Evolutionary conservation across 305 asterid genomes (phyloP), one percentile per base, ranked within the genome.

Genomic region (Fraxinus sp.): DNA sequence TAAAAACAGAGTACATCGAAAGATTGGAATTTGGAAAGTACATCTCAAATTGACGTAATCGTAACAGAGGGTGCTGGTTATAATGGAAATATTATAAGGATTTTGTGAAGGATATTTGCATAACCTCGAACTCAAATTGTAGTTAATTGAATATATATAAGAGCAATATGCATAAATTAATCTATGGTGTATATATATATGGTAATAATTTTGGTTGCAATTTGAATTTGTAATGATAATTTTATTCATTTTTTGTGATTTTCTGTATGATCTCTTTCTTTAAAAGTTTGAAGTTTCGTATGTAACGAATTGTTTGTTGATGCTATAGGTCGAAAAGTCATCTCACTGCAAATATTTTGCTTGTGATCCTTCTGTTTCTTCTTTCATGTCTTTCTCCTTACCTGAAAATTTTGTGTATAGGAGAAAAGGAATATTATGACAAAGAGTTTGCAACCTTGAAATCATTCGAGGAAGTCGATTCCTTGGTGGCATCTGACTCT

Each of bases 401-500:
- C 18, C 11, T 62, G 33, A 28, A 72, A 57, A 14, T n/a, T 37
- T 68, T 14, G 11, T 80, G n/a, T 83, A 36, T 79, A 93, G 98
- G 97, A 82, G 96, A 90, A 73, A 90, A 85, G 88, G 92, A 91
- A 55, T 95, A 95, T 82, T 95, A 95, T 72, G 97, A 91, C 87
- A 87, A 85, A 80, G 95, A 95, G 83, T 86, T 95, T 79, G 94
- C 88, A 41, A 93, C 95, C 37, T 86, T 94, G 79, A 89, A 92
- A 82, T 94, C 97, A 64, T 95, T 95, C 79, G 95, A 93, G 85
- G 94, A 85, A 33, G 97, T 89, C 41, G 97, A 95, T 84, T 49
- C 81, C 11, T 81, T 87, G 80, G 91, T 82, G 78, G 73, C 85
- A 46, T 70, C 96, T 49, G 92, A 89, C 57, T 84, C 82, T 62